These are phyloP conservation scores for Cryptococcus maquisensis DNA, from an alignment of 1,284 basidiomycete species.

Conservation along the genomic window DNA sequence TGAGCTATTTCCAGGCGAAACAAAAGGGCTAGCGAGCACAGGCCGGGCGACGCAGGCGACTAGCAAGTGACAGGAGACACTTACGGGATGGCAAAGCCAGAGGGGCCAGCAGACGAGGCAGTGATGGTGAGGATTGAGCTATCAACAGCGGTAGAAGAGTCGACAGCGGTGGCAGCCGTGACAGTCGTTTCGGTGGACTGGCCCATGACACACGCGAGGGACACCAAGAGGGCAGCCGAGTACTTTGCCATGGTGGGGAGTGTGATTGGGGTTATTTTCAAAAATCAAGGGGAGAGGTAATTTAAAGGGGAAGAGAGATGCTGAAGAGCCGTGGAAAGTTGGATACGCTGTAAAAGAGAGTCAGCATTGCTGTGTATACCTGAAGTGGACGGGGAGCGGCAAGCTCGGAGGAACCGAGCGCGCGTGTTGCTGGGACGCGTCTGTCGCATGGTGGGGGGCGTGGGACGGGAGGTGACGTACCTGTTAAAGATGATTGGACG, in stretches of 20 bases:
- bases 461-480: neutral
- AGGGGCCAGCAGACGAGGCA: slow-evolving; percentile 23
- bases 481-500: neutral
- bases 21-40: too few species aligned
- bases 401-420: neutral
- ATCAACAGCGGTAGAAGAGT: slow-evolving; percentile 8
- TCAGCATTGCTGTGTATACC: neutral
- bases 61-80: slow-evolving; percentile 9
- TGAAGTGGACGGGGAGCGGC: neutral
- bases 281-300: neutral
- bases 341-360: neutral
- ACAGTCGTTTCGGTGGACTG: slow-evolving; percentile 7
- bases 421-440: neutral
- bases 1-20: too few species aligned
- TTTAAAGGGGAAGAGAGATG: neutral
- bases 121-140: slow-evolving; percentile 31
- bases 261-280: neutral
- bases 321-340: slow-evolving; percentile 4
- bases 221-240: slow-evolving; percentile 14
- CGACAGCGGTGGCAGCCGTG: too few species aligned
- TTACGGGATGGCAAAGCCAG: slow-evolving; percentile 42
- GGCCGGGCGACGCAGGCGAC: too few species aligned
- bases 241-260: slow-evolving; percentile 15
- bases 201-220: slow-evolving; percentile 17
- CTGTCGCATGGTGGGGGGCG: neutral